Percentiles rank a stretch among this genome's conserved stretches.
Evolutionary conservation across 306 rosid genomes (phyloP).

Genomic region (Rosa chinensis): DNA sequence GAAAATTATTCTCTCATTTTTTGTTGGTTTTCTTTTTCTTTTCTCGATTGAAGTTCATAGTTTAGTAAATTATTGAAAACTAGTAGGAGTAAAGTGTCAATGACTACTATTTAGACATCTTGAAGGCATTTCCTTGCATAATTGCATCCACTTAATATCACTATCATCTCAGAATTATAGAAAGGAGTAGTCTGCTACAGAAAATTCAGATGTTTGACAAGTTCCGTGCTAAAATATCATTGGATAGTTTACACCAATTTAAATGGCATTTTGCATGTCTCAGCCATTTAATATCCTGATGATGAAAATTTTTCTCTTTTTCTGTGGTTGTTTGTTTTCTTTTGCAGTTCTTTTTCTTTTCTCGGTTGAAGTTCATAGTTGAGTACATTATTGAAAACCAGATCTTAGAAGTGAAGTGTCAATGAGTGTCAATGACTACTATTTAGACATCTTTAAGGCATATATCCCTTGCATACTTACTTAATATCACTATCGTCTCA

Average conservation of each 20-base stretch:
- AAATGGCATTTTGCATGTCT: not conserved
- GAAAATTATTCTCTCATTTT: not conserved
- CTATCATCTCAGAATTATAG: conserved; percentile 57
- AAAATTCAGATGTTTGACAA: not conserved
- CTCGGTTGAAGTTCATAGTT: conserved; percentile 15
- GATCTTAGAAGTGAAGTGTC: not conserved
- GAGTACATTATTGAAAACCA: not conserved
- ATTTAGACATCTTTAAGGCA: not conserved
- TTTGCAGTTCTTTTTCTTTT: not conserved
- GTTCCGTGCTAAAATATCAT: not conserved
- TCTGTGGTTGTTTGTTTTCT: not conserved
- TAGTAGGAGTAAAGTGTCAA: not conserved
- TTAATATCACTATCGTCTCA: conserved; percentile 38
- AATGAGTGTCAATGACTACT: not conserved
- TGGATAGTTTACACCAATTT: not conserved
- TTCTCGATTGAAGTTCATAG: conserved; percentile 1
- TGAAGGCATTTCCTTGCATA: conserved; percentile 14
- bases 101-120: not conserved
- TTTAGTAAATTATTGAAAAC: not conserved
- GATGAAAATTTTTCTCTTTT: not conserved
- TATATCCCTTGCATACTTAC: conserved; percentile 22
- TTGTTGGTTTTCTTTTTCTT: not conserved
- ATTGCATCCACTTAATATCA: conserved; percentile 28
- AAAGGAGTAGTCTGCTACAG: conserved; percentile 35
- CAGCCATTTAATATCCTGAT: not conserved